These are phyloP conservation scores for Saxophila tyrrhenica DNA, from an alignment of 495 filamentous ascomycete genomes.

Conservation along the genomic window DNA sequence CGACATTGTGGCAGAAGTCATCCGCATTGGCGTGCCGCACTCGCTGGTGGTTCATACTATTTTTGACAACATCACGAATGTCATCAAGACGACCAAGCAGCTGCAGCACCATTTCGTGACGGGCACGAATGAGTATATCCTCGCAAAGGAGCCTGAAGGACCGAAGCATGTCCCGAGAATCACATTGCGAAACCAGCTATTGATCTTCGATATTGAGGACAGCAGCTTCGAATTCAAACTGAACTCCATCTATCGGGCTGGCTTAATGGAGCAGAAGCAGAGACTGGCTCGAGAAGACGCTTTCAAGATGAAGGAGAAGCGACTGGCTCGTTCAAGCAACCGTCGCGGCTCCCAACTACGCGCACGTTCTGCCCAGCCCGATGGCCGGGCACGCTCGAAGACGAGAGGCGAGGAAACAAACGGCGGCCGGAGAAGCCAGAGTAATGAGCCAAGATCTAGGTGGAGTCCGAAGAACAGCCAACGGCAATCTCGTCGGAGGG, in stretches of 20 bases:
- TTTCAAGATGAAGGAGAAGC: conserved; percentile 74
- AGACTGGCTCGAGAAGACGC: conserved; percentile 82
- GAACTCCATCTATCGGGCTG: conserved; percentile 78
- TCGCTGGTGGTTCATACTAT: conserved; percentile 84
- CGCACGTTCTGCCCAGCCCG: conserved; percentile 37
- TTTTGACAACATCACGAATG: conserved; percentile 84
- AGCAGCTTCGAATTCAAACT: conserved; percentile 96
- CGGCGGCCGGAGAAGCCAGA: conserved; percentile 23
- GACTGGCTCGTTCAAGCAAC: conserved; percentile 52
- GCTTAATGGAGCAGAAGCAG: conserved; percentile 79
- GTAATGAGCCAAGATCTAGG: conserved; percentile 20
- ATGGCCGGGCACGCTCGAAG: conserved; percentile 22
- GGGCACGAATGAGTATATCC: conserved; percentile 72
- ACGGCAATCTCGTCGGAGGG: conserved; percentile 31
- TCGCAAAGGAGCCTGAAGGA: conserved; percentile 67
- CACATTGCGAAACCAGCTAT: conserved; percentile 63
- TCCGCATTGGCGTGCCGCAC: conserved; percentile 84
- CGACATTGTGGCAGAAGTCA: conserved; percentile 73
- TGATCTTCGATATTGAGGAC: conserved; percentile 88
- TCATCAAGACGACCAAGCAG: conserved; percentile 74
- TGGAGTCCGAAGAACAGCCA: conserved; percentile 35
- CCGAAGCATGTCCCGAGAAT: conserved; percentile 79
- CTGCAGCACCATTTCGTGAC: conserved; percentile 84
- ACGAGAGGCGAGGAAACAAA: background rate
- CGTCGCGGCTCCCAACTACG: conserved; percentile 41